These are phyloP conservation scores for Cyberlindnera subsufficiens DNA, from an alignment of 805 yeast species.

Conservation along the genomic window DNA sequence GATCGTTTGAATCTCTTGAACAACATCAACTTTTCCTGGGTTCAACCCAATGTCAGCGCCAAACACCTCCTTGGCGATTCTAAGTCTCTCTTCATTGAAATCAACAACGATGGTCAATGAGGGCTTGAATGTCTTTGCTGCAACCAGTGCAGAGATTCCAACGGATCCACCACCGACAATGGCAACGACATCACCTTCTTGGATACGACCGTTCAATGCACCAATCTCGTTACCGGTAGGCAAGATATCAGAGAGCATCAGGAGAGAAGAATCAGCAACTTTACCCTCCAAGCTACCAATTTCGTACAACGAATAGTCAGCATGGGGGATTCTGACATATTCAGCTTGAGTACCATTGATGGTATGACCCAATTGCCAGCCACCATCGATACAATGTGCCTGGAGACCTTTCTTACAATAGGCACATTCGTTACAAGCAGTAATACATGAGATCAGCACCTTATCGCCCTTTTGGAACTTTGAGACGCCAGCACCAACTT, in stretches of 20 bases:
- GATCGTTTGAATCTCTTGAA: conserved; percentile 31
- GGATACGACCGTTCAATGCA: conserved; percentile 47
- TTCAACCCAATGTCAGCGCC: conserved; percentile 58
- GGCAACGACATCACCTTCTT: conserved; percentile 52
- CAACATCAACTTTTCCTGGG: conserved; percentile 38
- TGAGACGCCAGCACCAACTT: conserved; percentile 43
- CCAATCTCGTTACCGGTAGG: conserved; percentile 69
- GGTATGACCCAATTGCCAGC: conserved; percentile 48
- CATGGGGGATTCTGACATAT: conserved; percentile 48
- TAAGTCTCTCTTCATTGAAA: conserved; percentile 51
- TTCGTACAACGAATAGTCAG: conserved; percentile 32
- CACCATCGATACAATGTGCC: conserved; percentile 54
- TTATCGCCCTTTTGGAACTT: conserved; percentile 50
- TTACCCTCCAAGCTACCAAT: conserved; percentile 27
- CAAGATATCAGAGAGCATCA: conserved; percentile 58
- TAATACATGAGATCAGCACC: conserved; percentile 61
- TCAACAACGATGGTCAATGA: conserved; percentile 51
- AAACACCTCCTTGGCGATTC: conserved; percentile 46
- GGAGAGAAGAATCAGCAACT: conserved; percentile 42
- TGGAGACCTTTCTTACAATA: conserved; percentile 52
- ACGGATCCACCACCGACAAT: conserved; percentile 68
- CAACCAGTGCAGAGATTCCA: conserved; percentile 56
- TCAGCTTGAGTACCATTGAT: conserved; percentile 70
- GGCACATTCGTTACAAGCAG: conserved; percentile 53
- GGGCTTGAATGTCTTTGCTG: conserved; percentile 51